phyloP scores from a whole-genome alignment of 1,284 basidiomycete species.

The Ganoderma sp. region DNA sequence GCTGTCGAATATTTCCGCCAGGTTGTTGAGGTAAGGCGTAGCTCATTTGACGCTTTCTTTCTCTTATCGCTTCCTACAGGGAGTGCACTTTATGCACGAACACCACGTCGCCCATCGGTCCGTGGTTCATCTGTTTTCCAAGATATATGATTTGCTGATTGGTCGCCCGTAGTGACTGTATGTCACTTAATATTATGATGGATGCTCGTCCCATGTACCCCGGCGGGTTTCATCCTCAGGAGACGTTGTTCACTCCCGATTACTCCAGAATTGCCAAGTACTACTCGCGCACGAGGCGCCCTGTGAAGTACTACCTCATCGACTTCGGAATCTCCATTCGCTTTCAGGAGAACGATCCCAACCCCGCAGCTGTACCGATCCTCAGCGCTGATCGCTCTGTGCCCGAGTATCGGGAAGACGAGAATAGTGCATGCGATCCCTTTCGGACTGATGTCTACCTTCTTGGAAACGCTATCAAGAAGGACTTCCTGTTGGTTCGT shows the following conservation, averaged over 20 bases:
- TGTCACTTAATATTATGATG: constrained; percentile 45
- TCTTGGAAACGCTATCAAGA: constrained; percentile 41
- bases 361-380: constrained; percentile 36
- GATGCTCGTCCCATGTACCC: constrained; percentile 39
- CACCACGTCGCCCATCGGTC: constrained; percentile 29
- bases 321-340: constrained; percentile 45
- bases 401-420: constrained; percentile 19
- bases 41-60: constrained; percentile 1
- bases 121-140: background rate
- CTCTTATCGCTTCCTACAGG: constrained; percentile 35
- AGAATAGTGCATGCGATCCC: constrained; percentile 31
- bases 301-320: constrained; percentile 40
- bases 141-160: background rate
- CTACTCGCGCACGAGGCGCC: constrained; percentile 33
- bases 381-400: constrained; percentile 40
- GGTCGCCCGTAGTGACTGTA: constrained; percentile 43
- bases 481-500: constrained; percentile 13
- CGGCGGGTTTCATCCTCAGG: constrained; percentile 36
- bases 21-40: constrained; percentile 36
- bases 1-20: constrained; percentile 39
- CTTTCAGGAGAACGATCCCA: constrained; percentile 8
- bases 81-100: constrained; percentile 27
- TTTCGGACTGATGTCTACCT: constrained; percentile 42
- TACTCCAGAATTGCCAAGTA: constrained; percentile 23
- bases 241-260: constrained; percentile 27